These are phyloP conservation scores for Penstemon newberryi DNA, from an alignment of 257 asterid genomes.

Conservation along the genomic window DNA sequence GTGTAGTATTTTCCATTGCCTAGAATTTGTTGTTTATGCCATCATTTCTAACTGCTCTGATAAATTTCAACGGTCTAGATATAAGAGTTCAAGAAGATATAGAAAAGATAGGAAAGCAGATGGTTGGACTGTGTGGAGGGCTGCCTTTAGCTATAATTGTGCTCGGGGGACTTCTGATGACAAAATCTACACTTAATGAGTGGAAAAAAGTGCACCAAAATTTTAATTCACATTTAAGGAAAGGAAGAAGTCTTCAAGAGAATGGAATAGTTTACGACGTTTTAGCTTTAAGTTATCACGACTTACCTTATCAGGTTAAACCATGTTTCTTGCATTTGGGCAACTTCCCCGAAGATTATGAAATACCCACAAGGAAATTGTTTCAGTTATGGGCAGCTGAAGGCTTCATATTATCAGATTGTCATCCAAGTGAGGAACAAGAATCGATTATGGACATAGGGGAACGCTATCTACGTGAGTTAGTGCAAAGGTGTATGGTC, in stretches of 20 bases:
- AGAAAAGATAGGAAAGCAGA: slow-evolving; percentile 55
- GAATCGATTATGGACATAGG: slow-evolving; percentile 44
- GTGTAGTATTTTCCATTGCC: too few species aligned
- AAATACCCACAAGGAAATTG: slow-evolving; percentile 49
- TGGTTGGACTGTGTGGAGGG: slow-evolving; percentile 59
- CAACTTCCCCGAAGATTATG: slow-evolving; percentile 51
- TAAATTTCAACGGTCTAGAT: slow-evolving; percentile 5
- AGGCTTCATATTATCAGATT: slow-evolving; percentile 45
- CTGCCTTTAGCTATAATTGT: slow-evolving; percentile 59
- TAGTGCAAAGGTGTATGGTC: slow-evolving; percentile 61
- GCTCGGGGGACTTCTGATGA: slow-evolving; percentile 57
- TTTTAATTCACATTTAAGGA: slow-evolving; percentile 38
- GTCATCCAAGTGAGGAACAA: slow-evolving; percentile 31
- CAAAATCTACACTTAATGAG: slow-evolving; percentile 40
- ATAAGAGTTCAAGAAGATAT: slow-evolving; percentile 32
- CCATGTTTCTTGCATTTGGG: slow-evolving; percentile 57
- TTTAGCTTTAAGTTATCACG: slow-evolving; percentile 50
- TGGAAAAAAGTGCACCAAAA: slow-evolving; percentile 54
- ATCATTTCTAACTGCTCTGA: too few species aligned
- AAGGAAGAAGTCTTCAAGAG: slow-evolving; percentile 35
- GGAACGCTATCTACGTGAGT: slow-evolving; percentile 43
- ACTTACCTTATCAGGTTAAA: slow-evolving; percentile 55
- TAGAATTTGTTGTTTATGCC: too few species aligned
- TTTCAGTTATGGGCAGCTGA: slow-evolving; percentile 65
- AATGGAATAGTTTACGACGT: slow-evolving; percentile 52